Base-by-base conservation (phyloP, 2,329 filamentous ascomycete genomes). In the Calonectria honghensis region DNA sequence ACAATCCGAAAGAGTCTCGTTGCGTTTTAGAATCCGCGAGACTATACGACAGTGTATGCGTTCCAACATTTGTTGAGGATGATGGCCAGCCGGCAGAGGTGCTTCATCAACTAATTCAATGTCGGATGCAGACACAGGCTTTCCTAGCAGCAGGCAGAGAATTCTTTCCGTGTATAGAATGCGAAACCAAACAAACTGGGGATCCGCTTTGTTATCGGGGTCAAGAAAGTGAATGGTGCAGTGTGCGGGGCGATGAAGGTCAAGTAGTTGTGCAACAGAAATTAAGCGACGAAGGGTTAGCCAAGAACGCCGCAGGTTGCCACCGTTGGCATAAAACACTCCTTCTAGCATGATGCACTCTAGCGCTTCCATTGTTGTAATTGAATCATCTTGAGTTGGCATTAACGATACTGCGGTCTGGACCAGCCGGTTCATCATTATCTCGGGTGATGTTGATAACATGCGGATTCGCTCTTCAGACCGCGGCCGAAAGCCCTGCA, bases 351-450 rank as follows among this genome's bases (percentile, higher is more conserved):
- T 27, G 27, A 63, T 37, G 9, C 57, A 63, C 35, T 61, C 57
- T 13, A 61, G 16, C 4, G n/a, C 57, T 61, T 61, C 57, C 57
- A 61, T 61, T 27, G 57, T 39, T 11, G 57, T 61, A 13, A 41
- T 61, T 4, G n/a, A 41, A 16, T 41, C 57, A 29, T 61, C 57
- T 16, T 61, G n/a, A 9, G 35, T 24, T 10, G 57, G 57, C 57
- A 61, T 16, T 2, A 61, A n/a, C 6, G n/a, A 61, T 6, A 11
- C 14, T 7, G 57, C 57, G 29, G 35, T 14, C n/a, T 37, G 18
- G 6, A 61, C 14, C 24, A 61, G 35, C 24, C 35, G 57, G 11
- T 14, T 18, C 35, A 61, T 41, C n/a, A 61, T 61, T 10, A 6
- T 29, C n/a, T 61, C 57, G 1, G n/a, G 57, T 27, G 57, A 2